phyloP scores from a whole-genome alignment of 2,329 filamentous ascomycete genomes.

The Madurella mycetomatis region DNA sequence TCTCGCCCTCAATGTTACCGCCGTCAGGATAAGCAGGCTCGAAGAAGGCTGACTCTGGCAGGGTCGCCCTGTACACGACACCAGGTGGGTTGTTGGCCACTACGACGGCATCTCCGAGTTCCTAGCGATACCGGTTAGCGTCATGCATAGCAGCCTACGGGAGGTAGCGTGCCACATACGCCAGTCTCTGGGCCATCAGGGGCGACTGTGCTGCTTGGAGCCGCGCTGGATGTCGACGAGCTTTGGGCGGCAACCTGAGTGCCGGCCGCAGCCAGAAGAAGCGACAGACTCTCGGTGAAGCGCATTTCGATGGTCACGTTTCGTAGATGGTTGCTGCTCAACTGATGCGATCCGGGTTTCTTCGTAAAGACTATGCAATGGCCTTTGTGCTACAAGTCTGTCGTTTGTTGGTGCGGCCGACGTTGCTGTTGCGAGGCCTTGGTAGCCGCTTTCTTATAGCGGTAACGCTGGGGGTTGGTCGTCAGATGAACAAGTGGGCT shows the following conservation, averaged over 20 bases:
- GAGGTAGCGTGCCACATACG: constrained; percentile 12
- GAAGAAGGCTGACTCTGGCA: constrained; percentile 52
- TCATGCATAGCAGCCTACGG: not conserved
- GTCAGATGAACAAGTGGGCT: too few relatives aligned
- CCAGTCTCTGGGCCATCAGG: constrained; percentile 15
- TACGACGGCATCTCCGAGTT: constrained; percentile 46
- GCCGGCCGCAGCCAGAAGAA: constrained; percentile 20
- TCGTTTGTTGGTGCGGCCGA: too few relatives aligned
- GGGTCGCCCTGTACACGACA: constrained; percentile 49
- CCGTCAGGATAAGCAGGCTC: constrained; percentile 39
- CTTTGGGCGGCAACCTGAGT: constrained; percentile 19
- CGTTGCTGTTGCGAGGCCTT: too few relatives aligned
- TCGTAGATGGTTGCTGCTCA: not conserved
- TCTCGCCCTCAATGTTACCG: constrained; percentile 47
- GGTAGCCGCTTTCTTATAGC: too few relatives aligned
- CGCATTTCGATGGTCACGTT: constrained; percentile 18
- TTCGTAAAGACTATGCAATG: too few relatives aligned
- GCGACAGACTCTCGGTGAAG: constrained; percentile 11
- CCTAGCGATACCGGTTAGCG: constrained; percentile 26
- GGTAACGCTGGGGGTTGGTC: too few relatives aligned
- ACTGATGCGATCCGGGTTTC: too few relatives aligned
- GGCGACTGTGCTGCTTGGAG: constrained; percentile 4
- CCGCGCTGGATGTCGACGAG: constrained; percentile 1
- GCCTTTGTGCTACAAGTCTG: too few relatives aligned
- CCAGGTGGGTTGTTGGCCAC: constrained; percentile 53